Base-by-base conservation (phyloP, 2,329 filamentous ascomycete species). In the Pseudofabraea citricarpa region DNA sequence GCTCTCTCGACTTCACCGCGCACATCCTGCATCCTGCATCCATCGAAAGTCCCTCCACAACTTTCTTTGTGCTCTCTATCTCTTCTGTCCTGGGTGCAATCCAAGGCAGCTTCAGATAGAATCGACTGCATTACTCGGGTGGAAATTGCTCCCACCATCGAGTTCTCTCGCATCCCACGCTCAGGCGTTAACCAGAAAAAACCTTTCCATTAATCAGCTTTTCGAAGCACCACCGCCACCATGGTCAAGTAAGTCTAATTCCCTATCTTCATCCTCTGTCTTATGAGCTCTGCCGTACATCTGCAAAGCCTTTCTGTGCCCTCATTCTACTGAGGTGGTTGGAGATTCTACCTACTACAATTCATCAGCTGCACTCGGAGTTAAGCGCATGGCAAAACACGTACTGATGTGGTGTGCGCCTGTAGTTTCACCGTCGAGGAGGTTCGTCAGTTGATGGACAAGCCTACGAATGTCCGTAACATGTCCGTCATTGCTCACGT, bases 401-500 rank as follows among this genome's bases (percentile, higher is more conserved):
- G 23, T 46, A 20, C 37, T 31, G 22, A 43, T 63, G 63, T 76
- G 43, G 55, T 62, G 57, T 56, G 49, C 54, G 57, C 55, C 53
- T 59, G 69, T 67, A 96, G 90, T 85, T 97, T 97, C 85, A 97
- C 93, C 67, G 85, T 96, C 75, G 91, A 97, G 71, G 90, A 89
- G 82, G 87, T 90, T 71, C 83, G 85, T 71, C 60, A 51, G 63
- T 72, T 87, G 68, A 87, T 87, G 85, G 85, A 89, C 81, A 83
- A 84, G 74, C 83, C 86, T 60, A 76, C 69, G 67, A 84, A 85
- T 71, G 79, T 84, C 69, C 77, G 79, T 73, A 97, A 97, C 84
- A 97, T 96, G 91, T 96, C 90, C 77, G 93, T 98, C 72, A 97
- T 97, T 89, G 93, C 93, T 72, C 93, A 98, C 79, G 90, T 98